Base-by-base conservation (phyloP, 2,329 filamentous ascomycete species). In the Aspergillus eucalypticola region DNA sequence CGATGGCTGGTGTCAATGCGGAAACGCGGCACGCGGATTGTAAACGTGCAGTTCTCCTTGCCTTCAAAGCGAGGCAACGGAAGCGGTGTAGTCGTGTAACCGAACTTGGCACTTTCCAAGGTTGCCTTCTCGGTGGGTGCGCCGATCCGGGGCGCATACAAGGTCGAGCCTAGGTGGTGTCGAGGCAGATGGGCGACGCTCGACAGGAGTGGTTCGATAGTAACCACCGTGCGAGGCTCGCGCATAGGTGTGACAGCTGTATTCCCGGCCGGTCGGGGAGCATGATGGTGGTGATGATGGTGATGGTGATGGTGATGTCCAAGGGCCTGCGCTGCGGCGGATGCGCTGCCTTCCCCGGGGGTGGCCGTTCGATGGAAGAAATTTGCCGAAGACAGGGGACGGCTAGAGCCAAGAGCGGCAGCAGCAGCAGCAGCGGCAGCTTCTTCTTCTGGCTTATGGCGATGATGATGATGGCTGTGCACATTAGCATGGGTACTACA, bases 11-110 rank as follows among this genome's bases (percentile, higher is more conserved):
- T 76, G 8, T 85, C 86, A 7, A 99, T 81, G 69, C 95, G 92
- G 51, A 90, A 86, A 27, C 90, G 87, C 2, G 93, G 90, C 6
- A 99, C 88, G 68, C 95, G 91, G 62, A 99, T 84, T 0, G 92
- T 97, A 64, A 96, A 87, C 0, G 91, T 96, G 73, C 92, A 96
- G 69, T 98, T 98, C 66, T 93, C 89, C 61, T 91, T 90, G 48
- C 85, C 87, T 64, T 89, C 79, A 42, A 94, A 91, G 62, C 86
- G 85, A 0, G 94, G 94, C 1, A 97, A 81, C 0, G 90, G 90
- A 56, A 84, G 88, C 0, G 90, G 91, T 27, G 79, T 84, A 21
- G 83, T 84, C 4, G 80, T 81, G 65, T 85, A 87, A 42, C 84
- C 82, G 62, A 85, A 83, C 64, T 84, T 85, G 56, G 82, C 78